Conservation (phyloP, 1,284 basidiomycete genomes). For the Pseudozyma flocculosa region DNA sequence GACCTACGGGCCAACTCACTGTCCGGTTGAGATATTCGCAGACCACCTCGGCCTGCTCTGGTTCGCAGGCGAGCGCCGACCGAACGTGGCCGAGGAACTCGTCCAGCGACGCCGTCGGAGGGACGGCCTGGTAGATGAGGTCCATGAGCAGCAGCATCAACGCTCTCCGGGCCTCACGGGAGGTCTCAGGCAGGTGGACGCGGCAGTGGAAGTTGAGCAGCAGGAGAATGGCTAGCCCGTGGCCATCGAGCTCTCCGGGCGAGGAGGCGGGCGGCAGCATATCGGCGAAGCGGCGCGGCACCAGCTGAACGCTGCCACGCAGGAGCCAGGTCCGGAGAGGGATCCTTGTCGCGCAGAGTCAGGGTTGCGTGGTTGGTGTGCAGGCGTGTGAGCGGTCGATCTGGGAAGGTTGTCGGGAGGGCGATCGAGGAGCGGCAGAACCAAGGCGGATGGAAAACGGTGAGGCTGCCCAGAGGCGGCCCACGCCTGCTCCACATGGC, state of each 20-base stretch:
- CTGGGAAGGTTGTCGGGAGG: no score
- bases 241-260: slow-evolving; percentile 31
- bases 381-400: no score
- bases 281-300: no score
- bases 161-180: slow-evolving; percentile 15
- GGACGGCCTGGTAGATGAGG: slow-evolving; percentile 19
- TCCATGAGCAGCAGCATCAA: slow-evolving; percentile 31
- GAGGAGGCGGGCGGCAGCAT: slow-evolving; percentile 11
- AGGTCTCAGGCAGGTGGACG: slow-evolving; percentile 23
- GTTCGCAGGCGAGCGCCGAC: slow-evolving; percentile 8
- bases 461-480: no score
- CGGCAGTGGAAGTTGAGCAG: slow-evolving; percentile 37
- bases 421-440: no score
- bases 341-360: no score
- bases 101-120: slow-evolving; percentile 3
- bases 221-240: slow-evolving; percentile 31
- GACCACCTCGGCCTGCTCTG: slow-evolving; percentile 19
- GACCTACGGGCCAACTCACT: no score
- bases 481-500: no score
- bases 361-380: no score
- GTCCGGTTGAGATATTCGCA: slow-evolving; percentile 24
- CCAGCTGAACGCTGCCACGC: no score
- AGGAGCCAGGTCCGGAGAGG: no score
- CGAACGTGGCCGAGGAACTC: slow-evolving; percentile 13
- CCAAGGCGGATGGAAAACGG: no score